Evolutionary conservation across 495 filamentous ascomycete species (phyloP), one percentile per base, ranked within the genome.

Genomic region (Cryomyces antarcticus): DNA sequence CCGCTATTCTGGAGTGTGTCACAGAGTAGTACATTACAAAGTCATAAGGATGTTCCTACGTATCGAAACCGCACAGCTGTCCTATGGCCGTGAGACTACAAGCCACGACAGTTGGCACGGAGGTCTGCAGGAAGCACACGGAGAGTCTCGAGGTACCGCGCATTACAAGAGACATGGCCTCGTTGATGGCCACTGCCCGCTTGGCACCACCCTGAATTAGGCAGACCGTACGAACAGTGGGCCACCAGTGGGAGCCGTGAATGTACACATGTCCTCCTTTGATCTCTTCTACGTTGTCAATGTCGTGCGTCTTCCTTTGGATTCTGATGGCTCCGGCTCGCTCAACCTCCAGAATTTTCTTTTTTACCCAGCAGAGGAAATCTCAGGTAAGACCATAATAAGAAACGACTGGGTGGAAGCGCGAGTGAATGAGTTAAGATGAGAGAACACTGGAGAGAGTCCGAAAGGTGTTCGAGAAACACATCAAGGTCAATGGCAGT

Each of bases 51-150:
- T n/a, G n/a, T n/a, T n/a, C n/a, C n/a, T n/a, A n/a, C n/a, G 78
- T 81, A 60, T 93, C 93, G 57, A 93, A 95, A 5, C 86, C 87
- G 48, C 79, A 89, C 10, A 92, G 68, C 51, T 95, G 86, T 57
- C 93, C 87, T 11, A 85, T 59, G 0, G 76, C 83, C 55, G 93
- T 86, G 2, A 93, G 69, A 47, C 87, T 69, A 60, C 82, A 84
- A 3, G 85, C 85, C 46, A 94, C 84, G 1, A 70, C 72, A n/a
- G 50, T 93, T 54, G 5, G 85, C 86, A 47, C 85, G 71, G 40
- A 80, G 65, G 53, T 88, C 86, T 28, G 57, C 53, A 1, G 62
- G 63, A 6, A 59, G 52, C 5, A 49, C 50, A 34, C 62, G 62
- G 5, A 69, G 55, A 31, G 62, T 55, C 44, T 64, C 64, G 38